Base-by-base conservation (phyloP, 2,329 filamentous ascomycete species). In the Cladobotryum protrusum region DNA sequence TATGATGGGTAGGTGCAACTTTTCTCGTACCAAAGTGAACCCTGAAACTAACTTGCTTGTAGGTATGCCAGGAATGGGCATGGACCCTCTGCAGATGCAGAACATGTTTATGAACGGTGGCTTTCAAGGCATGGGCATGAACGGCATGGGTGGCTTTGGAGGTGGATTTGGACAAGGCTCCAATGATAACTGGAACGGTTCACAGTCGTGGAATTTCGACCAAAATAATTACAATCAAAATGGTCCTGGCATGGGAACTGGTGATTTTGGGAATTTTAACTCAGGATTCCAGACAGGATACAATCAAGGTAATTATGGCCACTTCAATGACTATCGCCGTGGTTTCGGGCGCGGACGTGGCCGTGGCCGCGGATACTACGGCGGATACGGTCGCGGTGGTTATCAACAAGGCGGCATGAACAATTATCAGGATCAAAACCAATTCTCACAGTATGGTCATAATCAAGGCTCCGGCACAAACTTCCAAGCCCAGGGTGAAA, bases 221-320 rank as follows among this genome's bases (percentile, higher is more conserved):
- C 85, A 86, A 85, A 85, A 88, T 88, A 89, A 88, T 86, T 89
- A 82, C 84, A 90, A 83, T 83, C 75, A 85, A 86, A 89, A 82
- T 87, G 83, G 82, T 81, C 79, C 81, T 79, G 82, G 83, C 78
- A 87, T 87, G 81, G 83, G 82, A 73, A 78, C 78, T 77, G 83
- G 84, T 87, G 85, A 88, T 74, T 89, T 81, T 82, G 85, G 85
- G 74, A 79, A 80, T 74, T 83, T 85, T 81, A 86, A 86, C 77
- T 77, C 82, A 77, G 84, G 83, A 74, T 88, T 80, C 77, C 79
- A 79, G 71, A 85, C 84, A 84, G 86, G 81, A 75, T 85, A 77
- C 81, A 86, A 83, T 80, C 82, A 85, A 82, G 86, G 85, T 83
- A 89, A 89, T 79, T 90, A 86, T 82, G 83, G 83, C 72, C 74